These are phyloP conservation scores for Eimeria acervulina DNA, from an alignment of 169 alveolate genomes.

Conservation along the genomic window DNA sequence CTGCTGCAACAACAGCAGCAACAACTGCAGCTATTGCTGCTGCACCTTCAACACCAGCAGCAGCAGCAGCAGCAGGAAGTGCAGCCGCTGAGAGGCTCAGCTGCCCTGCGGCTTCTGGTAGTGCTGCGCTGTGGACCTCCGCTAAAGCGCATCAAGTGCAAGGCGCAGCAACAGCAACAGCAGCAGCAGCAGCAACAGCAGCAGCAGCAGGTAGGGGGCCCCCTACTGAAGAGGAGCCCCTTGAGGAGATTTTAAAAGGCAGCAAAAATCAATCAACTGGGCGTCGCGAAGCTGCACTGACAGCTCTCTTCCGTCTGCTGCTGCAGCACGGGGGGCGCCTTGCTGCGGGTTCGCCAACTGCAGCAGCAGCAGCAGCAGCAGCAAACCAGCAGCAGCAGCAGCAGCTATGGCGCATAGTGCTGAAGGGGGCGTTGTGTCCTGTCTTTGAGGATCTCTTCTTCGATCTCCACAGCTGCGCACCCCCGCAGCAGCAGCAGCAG, in stretches of 20 bases:
- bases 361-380: slow-evolving; percentile 40
- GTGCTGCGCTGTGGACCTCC: too few species aligned
- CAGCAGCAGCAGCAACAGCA: slow-evolving; percentile 27
- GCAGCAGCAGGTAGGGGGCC: not conserved
- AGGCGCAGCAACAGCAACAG: not conserved
- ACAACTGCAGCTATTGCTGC: not conserved
- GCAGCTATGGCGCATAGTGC: slow-evolving; percentile 5
- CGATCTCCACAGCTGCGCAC: slow-evolving; percentile 22
- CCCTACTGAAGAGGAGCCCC: not conserved
- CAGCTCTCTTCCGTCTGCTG: not conserved
- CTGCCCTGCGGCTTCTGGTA: too few species aligned
- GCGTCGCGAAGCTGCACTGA: not conserved
- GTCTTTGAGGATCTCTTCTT: slow-evolving; percentile 57
- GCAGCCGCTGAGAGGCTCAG: too few species aligned
- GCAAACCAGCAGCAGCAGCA: slow-evolving; percentile 18
- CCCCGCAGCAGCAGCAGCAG: not conserved
- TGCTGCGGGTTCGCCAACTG: not conserved
- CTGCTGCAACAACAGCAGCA: not conserved
- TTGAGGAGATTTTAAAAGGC: too few species aligned
- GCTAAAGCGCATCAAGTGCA: not conserved
- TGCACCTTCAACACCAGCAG: not conserved
- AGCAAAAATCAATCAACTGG: too few species aligned
- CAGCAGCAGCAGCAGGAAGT: not conserved
- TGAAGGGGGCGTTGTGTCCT: slow-evolving; percentile 44
- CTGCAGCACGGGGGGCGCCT: not conserved